Evolutionary conservation across 169 alveolate genomes (phyloP).

Genomic region (Eimeria zaria): DNA sequence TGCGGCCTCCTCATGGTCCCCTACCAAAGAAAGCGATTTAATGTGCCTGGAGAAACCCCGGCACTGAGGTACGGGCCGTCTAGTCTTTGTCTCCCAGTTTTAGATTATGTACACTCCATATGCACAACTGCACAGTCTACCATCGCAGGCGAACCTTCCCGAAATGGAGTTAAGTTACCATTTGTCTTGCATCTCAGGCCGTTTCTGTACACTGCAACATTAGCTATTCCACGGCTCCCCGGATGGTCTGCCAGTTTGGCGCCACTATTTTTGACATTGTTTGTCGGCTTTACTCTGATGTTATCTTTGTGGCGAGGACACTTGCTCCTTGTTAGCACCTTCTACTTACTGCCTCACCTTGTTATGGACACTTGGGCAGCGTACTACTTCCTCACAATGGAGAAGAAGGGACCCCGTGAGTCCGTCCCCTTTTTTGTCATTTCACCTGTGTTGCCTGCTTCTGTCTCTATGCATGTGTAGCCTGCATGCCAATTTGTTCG

Average conservation of each 20-base stretch:
- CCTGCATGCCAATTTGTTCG: neutral
- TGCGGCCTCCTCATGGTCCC: conserved; percentile 81
- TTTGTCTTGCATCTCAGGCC: conserved; percentile 38
- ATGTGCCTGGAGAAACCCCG: conserved; percentile 64
- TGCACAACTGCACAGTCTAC: neutral
- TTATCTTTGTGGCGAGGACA: conserved; percentile 49
- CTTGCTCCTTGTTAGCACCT: conserved; percentile 49
- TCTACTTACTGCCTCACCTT: conserved; percentile 74
- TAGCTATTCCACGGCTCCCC: conserved; percentile 60
- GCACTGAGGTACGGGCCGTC: conserved; percentile 42
- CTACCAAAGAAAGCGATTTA: conserved; percentile 78
- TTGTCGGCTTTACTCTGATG: conserved; percentile 17
- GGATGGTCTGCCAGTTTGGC: conserved; percentile 76
- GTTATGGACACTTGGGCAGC: conserved; percentile 77
- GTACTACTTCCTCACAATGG: conserved; percentile 68
- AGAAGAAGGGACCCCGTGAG: conserved; percentile 79
- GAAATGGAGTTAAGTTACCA: neutral
- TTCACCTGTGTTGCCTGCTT: neutral
- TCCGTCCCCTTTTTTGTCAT: neutral
- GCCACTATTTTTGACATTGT: conserved; percentile 57
- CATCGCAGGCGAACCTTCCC: neutral
- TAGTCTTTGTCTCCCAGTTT: neutral
- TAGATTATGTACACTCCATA: neutral
- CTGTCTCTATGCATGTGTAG: neutral
- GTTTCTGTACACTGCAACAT: conserved; percentile 37